phyloP scores from a whole-genome alignment of 495 filamentous ascomycete genomes.

The Hypomontagnella monticulosa region DNA sequence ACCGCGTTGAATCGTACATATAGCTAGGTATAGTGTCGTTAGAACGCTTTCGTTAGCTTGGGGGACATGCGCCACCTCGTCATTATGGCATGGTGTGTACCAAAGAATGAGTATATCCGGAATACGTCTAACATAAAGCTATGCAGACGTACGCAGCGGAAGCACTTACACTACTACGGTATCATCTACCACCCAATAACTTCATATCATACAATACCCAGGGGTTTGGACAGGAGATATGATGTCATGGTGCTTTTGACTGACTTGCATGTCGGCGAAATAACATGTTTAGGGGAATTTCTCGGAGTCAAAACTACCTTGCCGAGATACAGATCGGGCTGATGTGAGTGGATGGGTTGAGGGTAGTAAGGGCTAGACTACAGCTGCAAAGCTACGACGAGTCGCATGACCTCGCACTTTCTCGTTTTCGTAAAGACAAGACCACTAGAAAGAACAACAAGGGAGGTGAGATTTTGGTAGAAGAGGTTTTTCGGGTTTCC shows the following conservation, averaged over 20 bases:
- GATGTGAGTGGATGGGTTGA: background rate
- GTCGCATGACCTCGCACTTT: constrained; percentile 9
- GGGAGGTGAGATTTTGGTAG: background rate
- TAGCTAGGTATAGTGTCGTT: background rate
- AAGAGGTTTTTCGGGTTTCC: constrained; percentile 2
- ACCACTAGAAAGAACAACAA: background rate
- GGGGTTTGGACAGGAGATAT: constrained; percentile 3
- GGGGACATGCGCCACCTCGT: constrained; percentile 6
- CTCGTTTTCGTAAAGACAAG: background rate
- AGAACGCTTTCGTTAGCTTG: background rate
- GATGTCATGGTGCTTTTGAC: constrained; percentile 28
- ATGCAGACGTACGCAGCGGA: background rate
- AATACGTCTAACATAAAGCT: constrained; percentile 11
- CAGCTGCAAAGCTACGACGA: constrained; percentile 6
- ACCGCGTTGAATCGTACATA: too few species aligned
- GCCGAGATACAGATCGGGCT: background rate
- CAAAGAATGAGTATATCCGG: background rate
- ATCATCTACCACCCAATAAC: constrained; percentile 1
- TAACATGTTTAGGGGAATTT: background rate
- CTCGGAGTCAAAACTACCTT: background rate
- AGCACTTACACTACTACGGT: constrained; percentile 11
- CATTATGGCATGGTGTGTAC: background rate
- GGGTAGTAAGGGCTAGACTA: background rate
- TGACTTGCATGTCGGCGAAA: constrained; percentile 2
- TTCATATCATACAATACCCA: background rate